A percentile compares a stretch with the other conserved stretches of the same genome.
These are phyloP conservation scores for Plasmodium gonderi DNA, from an alignment of 169 alveolate genomes.

Conservation along the genomic window DNA sequence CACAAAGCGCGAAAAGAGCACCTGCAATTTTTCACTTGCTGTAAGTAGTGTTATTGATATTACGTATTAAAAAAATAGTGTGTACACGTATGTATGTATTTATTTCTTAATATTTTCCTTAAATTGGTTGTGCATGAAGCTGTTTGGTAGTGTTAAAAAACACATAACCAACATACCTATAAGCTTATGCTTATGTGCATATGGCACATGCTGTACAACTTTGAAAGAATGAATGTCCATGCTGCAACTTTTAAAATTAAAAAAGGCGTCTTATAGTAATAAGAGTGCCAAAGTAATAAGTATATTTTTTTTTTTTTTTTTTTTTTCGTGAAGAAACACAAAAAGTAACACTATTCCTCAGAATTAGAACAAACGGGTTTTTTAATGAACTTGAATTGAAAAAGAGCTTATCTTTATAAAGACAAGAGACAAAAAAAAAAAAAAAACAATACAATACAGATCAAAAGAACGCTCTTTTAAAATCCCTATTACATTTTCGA, in stretches of 20 bases:
- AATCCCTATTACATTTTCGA: conserved; percentile 13
- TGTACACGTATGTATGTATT: neutral
- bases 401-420: too few relatives aligned
- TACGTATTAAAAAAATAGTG: neutral
- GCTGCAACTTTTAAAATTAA: neutral
- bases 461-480: neutral
- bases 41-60: neutral
- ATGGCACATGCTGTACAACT: neutral
- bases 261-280: neutral
- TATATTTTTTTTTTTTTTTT: neutral
- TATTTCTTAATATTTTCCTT: neutral
- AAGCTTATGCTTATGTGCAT: neutral
- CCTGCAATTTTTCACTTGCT: neutral
- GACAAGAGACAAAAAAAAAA: neutral
- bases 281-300: neutral
- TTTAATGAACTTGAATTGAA: neutral
- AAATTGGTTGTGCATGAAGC: neutral
- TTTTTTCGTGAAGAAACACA: neutral
- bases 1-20: neutral
- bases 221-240: neutral
- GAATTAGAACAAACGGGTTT: neutral
- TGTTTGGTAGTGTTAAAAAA: neutral
- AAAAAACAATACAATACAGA: neutral
- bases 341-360: neutral
- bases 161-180: neutral